Conservation (phyloP, 202 grass and related monocot genomes). For the Setaria viridis region DNA sequence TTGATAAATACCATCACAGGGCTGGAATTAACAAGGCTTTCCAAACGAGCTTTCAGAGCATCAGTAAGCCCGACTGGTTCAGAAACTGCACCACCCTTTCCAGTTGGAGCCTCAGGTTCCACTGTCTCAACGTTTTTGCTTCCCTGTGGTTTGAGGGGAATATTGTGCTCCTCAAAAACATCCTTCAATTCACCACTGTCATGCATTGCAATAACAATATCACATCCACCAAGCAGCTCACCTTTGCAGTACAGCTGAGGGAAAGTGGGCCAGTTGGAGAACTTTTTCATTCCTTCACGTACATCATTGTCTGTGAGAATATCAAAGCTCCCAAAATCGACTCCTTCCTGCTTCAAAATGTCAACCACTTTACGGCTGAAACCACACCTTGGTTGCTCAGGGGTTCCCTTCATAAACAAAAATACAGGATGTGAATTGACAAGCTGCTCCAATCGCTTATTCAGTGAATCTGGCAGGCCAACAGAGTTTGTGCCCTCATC, state of each 20-base stretch:
- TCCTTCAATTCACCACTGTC: slow-evolving; percentile 89
- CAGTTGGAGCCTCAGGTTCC: slow-evolving; percentile 38
- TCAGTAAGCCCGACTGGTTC: slow-evolving; percentile 52
- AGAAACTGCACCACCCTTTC: slow-evolving; percentile 42
- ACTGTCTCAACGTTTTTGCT: slow-evolving; percentile 36
- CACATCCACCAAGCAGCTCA: slow-evolving; percentile 89
- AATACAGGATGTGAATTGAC: slow-evolving; percentile 80
- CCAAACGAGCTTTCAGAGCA: slow-evolving; percentile 61
- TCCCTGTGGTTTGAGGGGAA: slow-evolving; percentile 55
- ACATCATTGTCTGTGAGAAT: slow-evolving; percentile 86
- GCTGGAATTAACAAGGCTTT: slow-evolving; percentile 66
- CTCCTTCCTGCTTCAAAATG: slow-evolving; percentile 81
- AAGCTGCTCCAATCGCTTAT: slow-evolving; percentile 73
- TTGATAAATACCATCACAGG: slow-evolving; percentile 94
- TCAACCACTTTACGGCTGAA: slow-evolving; percentile 88
- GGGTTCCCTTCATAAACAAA: slow-evolving; percentile 94
- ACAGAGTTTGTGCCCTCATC: slow-evolving; percentile 36
- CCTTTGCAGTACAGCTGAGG: slow-evolving; percentile 95
- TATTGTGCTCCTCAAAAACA: slow-evolving; percentile 70
- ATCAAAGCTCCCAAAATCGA: slow-evolving; percentile 86
- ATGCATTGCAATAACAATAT: slow-evolving; percentile 92
- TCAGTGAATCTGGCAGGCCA: slow-evolving; percentile 46
- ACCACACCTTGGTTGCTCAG: slow-evolving; percentile 84
- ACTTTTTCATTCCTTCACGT: slow-evolving; percentile 89
- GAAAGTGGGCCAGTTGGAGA: slow-evolving; percentile 97